Conservation (phyloP, 176 grass and related monocot species). For the Paspalum notatum region DNA sequence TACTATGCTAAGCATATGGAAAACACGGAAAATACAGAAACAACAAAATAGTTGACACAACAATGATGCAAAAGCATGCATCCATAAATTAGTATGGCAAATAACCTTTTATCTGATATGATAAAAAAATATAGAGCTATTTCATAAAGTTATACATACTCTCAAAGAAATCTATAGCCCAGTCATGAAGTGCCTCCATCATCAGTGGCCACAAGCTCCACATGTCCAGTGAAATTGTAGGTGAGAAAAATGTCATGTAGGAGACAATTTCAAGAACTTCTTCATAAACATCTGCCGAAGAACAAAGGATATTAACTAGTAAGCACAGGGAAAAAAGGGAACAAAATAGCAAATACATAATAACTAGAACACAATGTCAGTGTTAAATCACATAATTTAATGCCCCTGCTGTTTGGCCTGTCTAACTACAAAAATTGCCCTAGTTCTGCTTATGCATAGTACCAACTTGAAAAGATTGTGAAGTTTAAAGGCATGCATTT, state of each 20-base stretch:
- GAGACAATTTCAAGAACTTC: slow-evolving; percentile 94
- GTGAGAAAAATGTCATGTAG: slow-evolving; percentile 91
- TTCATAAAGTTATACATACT: slow-evolving; percentile 53
- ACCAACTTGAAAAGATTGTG: slow-evolving; percentile 29
- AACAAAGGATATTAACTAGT: slow-evolving; percentile 5
- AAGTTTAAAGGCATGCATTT: neutral
- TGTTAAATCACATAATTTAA: neutral
- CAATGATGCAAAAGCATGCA: neutral
- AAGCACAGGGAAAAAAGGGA: neutral
- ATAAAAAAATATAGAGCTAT: neutral
- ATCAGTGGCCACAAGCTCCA: slow-evolving; percentile 95
- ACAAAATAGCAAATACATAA: neutral
- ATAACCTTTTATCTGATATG: neutral
- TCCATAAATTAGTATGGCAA: neutral
- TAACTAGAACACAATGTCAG: slow-evolving; percentile 4
- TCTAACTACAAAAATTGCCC: neutral
- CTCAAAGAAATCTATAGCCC: slow-evolving; percentile 97
- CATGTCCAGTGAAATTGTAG: slow-evolving; percentile 86
- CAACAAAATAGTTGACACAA: slow-evolving; percentile 12
- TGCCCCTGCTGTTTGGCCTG: neutral
- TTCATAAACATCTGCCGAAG: slow-evolving; percentile 81
- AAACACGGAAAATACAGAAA: neutral
- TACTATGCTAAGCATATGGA: slow-evolving; percentile 1
- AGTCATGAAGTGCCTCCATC: slow-evolving; percentile 79
- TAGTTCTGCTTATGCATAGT: neutral